Base-by-base conservation (phyloP, 2,329 filamentous ascomycete genomes). In the Dothistroma septosporum region DNA sequence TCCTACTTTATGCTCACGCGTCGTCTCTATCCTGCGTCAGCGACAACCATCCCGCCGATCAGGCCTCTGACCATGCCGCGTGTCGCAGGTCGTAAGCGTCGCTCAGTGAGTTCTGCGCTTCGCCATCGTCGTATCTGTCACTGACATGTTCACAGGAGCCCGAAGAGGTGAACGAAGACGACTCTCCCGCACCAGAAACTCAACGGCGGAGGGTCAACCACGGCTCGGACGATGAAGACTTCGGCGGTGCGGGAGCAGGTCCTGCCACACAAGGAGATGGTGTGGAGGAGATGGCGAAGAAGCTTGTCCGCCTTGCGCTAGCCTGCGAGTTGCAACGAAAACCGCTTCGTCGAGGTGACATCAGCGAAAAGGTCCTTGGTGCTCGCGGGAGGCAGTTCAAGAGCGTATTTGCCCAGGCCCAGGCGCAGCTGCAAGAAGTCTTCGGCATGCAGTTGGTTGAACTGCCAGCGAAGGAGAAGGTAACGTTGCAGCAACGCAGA, bases 361-460 rank as follows among this genome's bases (percentile, higher is more conserved):
- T 88, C 62, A 80, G 76, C 57, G 75, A 80, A 54, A 87, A 86
- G 70, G 90, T 96, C 0, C 84, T 96, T 10, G 90, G 89, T 0
- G 78, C 83, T 19, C 82, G 86, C 50, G 83, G 87, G 9, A 82
- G 88, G 33, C 79, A 86, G 37, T 97, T 97, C 74, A 92, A 86
- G 72, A 74, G 77, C 12, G 85, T 97, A 3, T 97, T 96, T 70
- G 83, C 84, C 0, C 79, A 83, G 46, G 91, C 93, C 47, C 93
- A 99, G 74, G 76, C 79, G 35, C 84, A 89, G 66, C 78, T 99
- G 41, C 80, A 82, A 53, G 77, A 78, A 1, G 82, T 87, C 0
- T 97, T 96, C 76, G 94, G 94, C n/a, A 96, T 97, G 92, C 84
- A 92, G 73, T 84, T 99, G 81, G 82, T 85, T 4, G 92, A 97